These are phyloP conservation scores for Laburnicola sp. DNA, from an alignment of 2,329 filamentous ascomycete genomes.

Conservation along the genomic window DNA sequence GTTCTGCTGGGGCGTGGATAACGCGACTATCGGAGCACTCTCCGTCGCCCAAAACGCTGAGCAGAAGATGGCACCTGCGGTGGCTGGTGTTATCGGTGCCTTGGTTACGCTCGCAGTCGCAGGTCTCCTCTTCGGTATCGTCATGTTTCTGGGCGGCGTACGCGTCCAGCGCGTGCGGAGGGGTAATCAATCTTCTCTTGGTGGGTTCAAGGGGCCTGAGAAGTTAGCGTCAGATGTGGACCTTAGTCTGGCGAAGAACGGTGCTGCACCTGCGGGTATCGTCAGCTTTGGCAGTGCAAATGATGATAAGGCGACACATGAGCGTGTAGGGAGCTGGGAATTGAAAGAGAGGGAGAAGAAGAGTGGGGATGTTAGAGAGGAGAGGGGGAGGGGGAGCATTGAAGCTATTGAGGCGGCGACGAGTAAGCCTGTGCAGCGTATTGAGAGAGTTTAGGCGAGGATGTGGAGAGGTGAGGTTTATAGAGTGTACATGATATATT, in stretches of 20 bases:
- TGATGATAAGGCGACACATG: constrained; percentile 45
- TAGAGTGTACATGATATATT: constrained; percentile 6
- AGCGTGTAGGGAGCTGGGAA: constrained; percentile 62
- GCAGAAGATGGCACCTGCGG: constrained; percentile 45
- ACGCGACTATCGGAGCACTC: constrained; percentile 13
- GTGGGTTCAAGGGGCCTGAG: constrained; percentile 59
- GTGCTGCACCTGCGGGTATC: constrained; percentile 38
- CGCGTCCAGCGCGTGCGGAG: constrained; percentile 47
- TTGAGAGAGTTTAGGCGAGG: constrained; percentile 53
- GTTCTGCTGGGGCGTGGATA: constrained; percentile 56
- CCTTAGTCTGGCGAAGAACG: constrained; percentile 52
- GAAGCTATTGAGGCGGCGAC: constrained; percentile 50
- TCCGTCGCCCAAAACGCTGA: not conserved
- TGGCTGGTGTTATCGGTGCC: constrained; percentile 61
- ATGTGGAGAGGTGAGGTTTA: not conserved
- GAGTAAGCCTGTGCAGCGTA: constrained; percentile 49
- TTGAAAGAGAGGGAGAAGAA: constrained; percentile 45
- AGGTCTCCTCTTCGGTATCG: constrained; percentile 46
- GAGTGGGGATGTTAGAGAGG: constrained; percentile 22
- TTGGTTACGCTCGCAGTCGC: constrained; percentile 55
- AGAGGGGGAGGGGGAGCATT: constrained; percentile 48
- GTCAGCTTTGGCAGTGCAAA: constrained; percentile 25
- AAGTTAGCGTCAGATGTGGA: constrained; percentile 61
- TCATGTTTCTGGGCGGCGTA: constrained; percentile 52
- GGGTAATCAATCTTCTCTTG: constrained; percentile 30